Evolutionary conservation across 257 asterid species (phyloP).

Genomic region (Echites panduratus): DNA sequence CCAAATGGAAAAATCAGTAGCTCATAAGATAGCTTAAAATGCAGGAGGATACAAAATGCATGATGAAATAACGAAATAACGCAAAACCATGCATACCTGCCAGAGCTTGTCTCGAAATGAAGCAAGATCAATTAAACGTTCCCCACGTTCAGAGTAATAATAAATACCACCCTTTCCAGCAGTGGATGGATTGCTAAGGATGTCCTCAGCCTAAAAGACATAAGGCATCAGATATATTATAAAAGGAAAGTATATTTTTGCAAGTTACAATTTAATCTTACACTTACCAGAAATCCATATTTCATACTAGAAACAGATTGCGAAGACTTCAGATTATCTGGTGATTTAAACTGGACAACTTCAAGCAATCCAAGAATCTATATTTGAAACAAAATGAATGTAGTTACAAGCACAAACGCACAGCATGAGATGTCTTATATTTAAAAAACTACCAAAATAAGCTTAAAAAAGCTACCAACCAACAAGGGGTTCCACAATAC

Average conservation of each 20-base stretch:
- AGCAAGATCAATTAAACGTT: constrained; percentile 76
- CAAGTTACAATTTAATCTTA: constrained; percentile 1
- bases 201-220: constrained; percentile 71
- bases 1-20: not conserved
- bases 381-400: constrained; percentile 13
- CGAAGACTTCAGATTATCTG: constrained; percentile 63
- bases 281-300: constrained; percentile 73
- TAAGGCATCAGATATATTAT: constrained; percentile 11
- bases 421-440: not conserved
- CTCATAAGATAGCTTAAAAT: not conserved
- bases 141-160: constrained; percentile 91
- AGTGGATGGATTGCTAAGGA: constrained; percentile 55
- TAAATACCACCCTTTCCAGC: constrained; percentile 60
- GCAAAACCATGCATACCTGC: constrained; percentile 51
- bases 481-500: not conserved
- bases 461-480: not conserved
- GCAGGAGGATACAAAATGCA: constrained; percentile 12
- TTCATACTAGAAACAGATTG: constrained; percentile 58
- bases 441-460: not conserved
- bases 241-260: constrained; percentile 10
- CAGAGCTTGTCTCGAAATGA: constrained; percentile 82
- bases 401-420: not conserved
- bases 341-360: constrained; percentile 74
- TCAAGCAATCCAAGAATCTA: constrained; percentile 87
- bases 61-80: not conserved